Evolutionary conservation across 2,329 filamentous ascomycete genomes (phyloP).

Genomic region (Juglanconis sp.): DNA sequence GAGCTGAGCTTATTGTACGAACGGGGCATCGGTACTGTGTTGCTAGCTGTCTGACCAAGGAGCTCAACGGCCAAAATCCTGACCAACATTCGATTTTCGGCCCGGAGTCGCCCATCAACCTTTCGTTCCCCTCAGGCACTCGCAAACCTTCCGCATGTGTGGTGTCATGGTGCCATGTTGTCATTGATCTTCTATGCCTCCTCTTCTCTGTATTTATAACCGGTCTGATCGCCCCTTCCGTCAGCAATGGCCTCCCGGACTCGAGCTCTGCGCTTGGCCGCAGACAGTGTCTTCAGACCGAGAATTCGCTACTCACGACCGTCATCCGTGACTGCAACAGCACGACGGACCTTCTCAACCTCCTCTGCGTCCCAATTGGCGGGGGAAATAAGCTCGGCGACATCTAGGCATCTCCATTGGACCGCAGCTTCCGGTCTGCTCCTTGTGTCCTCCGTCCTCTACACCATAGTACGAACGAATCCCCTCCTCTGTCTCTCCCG

Average conservation of each 20-base stretch:
- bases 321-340: slow-evolving; percentile 6
- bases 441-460: slow-evolving; percentile 50
- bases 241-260: slow-evolving; percentile 16
- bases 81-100: slow-evolving; percentile 5
- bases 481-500: not conserved
- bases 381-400: slow-evolving; percentile 25
- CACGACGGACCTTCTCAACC: slow-evolving; percentile 9
- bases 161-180: slow-evolving; percentile 9
- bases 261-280: slow-evolving; percentile 18
- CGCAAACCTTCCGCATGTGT: slow-evolving; percentile 6
- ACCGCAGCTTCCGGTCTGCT: slow-evolving; percentile 42
- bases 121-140: not conserved
- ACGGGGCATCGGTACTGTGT: no score
- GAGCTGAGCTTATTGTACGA: no score
- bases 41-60: no score
- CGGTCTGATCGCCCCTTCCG: not conserved
- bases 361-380: slow-evolving; percentile 17
- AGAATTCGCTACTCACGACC: slow-evolving; percentile 3
- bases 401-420: slow-evolving; percentile 28
- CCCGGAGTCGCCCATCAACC: slow-evolving; percentile 4
- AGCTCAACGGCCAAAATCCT: no score
- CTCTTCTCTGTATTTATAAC: not conserved
- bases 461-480: slow-evolving; percentile 51
- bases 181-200: not conserved
- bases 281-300: slow-evolving; percentile 8